Percentiles rank a stretch among this genome's conserved stretches.
These are phyloP conservation scores for Acrodontium crateriforme DNA, from an alignment of 2,329 filamentous ascomycete species.

Conservation along the genomic window DNA sequence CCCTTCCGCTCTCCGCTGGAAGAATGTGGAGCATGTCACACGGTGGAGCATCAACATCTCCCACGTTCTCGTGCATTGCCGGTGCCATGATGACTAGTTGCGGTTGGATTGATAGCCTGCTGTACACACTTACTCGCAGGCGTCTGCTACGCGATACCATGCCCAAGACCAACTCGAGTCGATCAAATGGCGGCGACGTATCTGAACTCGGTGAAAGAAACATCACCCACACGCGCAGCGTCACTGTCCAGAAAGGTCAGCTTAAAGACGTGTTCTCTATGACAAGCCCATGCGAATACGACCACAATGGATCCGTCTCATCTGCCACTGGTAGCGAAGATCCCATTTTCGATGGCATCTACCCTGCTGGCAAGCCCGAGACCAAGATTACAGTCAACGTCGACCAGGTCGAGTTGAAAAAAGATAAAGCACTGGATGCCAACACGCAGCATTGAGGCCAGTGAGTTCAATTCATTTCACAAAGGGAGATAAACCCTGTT, in stretches of 20 bases:
- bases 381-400: slow-evolving; percentile 6
- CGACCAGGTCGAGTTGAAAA: no score
- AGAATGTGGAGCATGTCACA: slow-evolving; percentile 51
- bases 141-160: slow-evolving; percentile 35
- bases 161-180: no score
- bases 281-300: no score
- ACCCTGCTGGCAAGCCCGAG: slow-evolving; percentile 2
- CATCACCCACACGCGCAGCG: slow-evolving; percentile 17
- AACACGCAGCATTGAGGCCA: no score
- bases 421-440: no score
- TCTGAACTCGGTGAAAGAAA: slow-evolving; percentile 9
- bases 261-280: slow-evolving; percentile 6
- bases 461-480: no score
- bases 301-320: no score
- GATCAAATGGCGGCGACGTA: no score
- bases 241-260: slow-evolving; percentile 12
- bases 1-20: slow-evolving; percentile 49
- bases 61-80: slow-evolving; percentile 34
- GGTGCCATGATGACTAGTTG: slow-evolving; percentile 45
- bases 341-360: slow-evolving; percentile 6
- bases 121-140: slow-evolving; percentile 44
- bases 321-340: slow-evolving; percentile 7
- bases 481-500: no score
- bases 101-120: slow-evolving; percentile 43
- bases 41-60: slow-evolving; percentile 18